Conservation (phyloP, 1,139 yeast species). For the Taphrina wiesneri region DNA sequence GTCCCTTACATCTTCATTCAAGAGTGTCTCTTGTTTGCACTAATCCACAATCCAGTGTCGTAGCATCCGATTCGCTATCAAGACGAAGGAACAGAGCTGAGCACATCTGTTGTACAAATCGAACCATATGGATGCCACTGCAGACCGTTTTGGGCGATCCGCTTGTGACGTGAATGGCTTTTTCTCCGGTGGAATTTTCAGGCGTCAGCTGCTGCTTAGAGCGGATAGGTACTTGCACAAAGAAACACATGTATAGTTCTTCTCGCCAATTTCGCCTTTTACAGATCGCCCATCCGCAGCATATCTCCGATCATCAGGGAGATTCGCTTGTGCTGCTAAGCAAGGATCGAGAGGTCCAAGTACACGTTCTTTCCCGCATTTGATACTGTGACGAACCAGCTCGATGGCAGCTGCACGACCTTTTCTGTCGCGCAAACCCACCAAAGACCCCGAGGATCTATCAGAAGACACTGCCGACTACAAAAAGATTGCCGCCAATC, state of each 20-base stretch:
- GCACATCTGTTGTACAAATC: no score
- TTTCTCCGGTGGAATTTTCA: neutral
- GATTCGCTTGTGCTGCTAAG: no score
- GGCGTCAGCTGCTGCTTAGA: neutral
- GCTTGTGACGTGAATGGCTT: neutral
- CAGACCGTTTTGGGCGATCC: neutral
- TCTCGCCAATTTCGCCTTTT: neutral
- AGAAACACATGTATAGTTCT: neutral
- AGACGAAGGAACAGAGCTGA: no score
- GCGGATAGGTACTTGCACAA: neutral
- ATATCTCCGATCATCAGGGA: no score
- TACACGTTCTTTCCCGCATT: neutral
- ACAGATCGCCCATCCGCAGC: neutral
- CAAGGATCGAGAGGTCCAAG: no score
- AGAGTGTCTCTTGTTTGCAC: no score
- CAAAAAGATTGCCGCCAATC: neutral
- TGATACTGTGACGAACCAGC: neutral
- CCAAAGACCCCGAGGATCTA: conserved; percentile 24
- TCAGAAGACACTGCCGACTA: neutral
- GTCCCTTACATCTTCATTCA: no score
- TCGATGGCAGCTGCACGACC: conserved; percentile 8
- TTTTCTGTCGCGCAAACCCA: conserved; percentile 30
- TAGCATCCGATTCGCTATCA: no score
- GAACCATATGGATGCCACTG: no score
- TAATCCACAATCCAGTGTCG: no score